Evolutionary conservation across 2,329 filamentous ascomycete species (phyloP).

Genomic region (Calonectria hongkongensis): DNA sequence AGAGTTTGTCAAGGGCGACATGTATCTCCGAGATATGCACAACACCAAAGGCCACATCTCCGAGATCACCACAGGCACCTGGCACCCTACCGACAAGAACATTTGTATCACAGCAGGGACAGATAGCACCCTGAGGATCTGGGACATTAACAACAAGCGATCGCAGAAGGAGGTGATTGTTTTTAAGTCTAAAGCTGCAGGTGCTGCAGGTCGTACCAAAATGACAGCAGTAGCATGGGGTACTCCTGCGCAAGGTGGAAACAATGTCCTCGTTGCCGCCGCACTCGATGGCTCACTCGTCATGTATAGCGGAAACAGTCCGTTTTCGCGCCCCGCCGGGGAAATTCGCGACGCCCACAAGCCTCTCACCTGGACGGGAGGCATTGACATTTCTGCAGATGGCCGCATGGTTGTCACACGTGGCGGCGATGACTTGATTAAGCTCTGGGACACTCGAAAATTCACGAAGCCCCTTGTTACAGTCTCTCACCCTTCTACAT

Average conservation of each 20-base stretch:
- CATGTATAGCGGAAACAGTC: slow-evolving; percentile 94
- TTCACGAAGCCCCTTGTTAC: slow-evolving; percentile 93
- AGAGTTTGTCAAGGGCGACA: slow-evolving; percentile 97
- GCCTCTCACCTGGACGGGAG: slow-evolving; percentile 91
- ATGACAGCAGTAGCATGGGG: slow-evolving; percentile 97
- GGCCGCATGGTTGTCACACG: slow-evolving; percentile 92
- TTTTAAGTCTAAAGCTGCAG: slow-evolving; percentile 93
- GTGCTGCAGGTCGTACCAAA: slow-evolving; percentile 90
- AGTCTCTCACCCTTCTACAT: slow-evolving; percentile 86
- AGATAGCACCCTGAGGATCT: slow-evolving; percentile 96
- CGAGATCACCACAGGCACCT: slow-evolving; percentile 90
- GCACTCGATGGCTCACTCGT: slow-evolving; percentile 92
- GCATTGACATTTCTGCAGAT: slow-evolving; percentile 92
- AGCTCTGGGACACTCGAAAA: slow-evolving; percentile 97
- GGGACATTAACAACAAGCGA: slow-evolving; percentile 95
- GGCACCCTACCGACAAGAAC: slow-evolving; percentile 92
- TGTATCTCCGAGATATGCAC: slow-evolving; percentile 98
- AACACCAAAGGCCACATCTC: slow-evolving; percentile 98
- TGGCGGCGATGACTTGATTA: slow-evolving; percentile 93
- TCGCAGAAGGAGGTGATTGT: slow-evolving; percentile 95
- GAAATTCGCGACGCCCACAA: slow-evolving; percentile 91
- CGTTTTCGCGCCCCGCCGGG: slow-evolving; percentile 86
- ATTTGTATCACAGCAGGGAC: slow-evolving; percentile 93
- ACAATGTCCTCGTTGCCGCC: slow-evolving; percentile 85
- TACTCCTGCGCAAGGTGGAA: slow-evolving; percentile 83